A percentile compares a stretch with the other conserved stretches of the same genome.
These are phyloP conservation scores for Botrytis squamosa DNA, from an alignment of 2,329 filamentous ascomycete genomes.

Conservation along the genomic window DNA sequence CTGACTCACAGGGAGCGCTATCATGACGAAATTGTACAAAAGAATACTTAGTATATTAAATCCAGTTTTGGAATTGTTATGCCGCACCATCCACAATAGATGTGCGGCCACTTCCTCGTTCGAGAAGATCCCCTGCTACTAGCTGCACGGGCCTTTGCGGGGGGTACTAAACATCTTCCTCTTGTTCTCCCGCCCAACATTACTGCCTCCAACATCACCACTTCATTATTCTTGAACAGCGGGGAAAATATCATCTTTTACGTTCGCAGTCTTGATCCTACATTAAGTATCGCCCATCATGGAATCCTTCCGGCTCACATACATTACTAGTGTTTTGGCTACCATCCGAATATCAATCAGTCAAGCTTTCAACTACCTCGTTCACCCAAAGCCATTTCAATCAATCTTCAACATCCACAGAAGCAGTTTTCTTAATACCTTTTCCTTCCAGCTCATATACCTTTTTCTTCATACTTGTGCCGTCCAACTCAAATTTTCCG, in stretches of 20 bases:
- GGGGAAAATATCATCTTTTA: neutral
- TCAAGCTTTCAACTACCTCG: neutral
- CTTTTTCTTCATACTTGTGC: neutral
- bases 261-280: neutral
- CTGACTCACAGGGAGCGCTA: neutral
- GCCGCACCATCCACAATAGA: neutral
- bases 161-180: neutral
- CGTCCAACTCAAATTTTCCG: conserved; percentile 17
- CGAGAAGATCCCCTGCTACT: neutral
- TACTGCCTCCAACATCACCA: neutral
- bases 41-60: neutral
- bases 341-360: neutral
- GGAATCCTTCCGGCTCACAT: neutral
- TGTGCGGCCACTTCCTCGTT: conserved; percentile 10
- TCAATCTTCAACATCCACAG: neutral
- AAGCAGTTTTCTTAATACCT: neutral
- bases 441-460: conserved; percentile 7
- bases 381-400: too few relatives aligned
- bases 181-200: neutral
- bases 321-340: neutral
- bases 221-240: neutral
- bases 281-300: neutral
- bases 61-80: neutral
- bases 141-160: conserved; percentile 12
- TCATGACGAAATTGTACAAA: neutral